Evolutionary conservation across 352 stramenopile genomes (phyloP), one percentile per base, ranked within the genome.

Genomic region (Phytophthora parvispora): DNA sequence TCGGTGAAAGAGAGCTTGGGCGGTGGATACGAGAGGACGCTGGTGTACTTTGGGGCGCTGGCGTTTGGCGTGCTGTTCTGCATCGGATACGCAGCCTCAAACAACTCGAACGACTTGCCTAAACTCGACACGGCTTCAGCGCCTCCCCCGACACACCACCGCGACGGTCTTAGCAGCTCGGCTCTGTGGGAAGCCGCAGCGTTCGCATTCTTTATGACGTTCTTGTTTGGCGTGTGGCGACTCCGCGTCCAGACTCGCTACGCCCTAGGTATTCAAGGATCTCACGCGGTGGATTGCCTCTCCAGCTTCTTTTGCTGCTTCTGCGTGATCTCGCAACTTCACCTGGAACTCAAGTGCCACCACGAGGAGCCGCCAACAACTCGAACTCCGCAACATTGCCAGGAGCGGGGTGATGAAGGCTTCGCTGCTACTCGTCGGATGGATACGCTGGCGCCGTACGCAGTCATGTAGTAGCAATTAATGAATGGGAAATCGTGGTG

Each of bases 271-370:
- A 83, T 91, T 40, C 69, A 67, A 25, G 83, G 83, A 32, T 78
- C 72, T 5, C 34, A 53, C 1, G 40, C 67, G 3, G 47, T 67
- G n/a, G 83, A 91, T 61, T 83, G 67, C 22, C 22, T 78, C 29
- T 61, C 75, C 0, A 84, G 77, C 31, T 68, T 77, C 43, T 80
- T 57, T 29, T 91, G 81, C 64, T 81, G 65, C 53, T 89, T 79
- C 66, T 91, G 83, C 57, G 72, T 80, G 10, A 69, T 91, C 36
- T 74, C 81, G 16, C 83, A 91, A 66, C 64, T 88, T 52, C 61
- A 82, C 31, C 45, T 74, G n/a, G 74, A 81, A 45, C 66, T 81
- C 15, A 75, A 63, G 10, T 60, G 57, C 15, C 77, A 89, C 7
- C 40, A 77, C 74, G 36, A 82, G 22, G 24, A 72, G 60, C 20